Evolutionary conservation across 768 basidiomycete species (phyloP), one percentile per base, ranked within the genome.

Genomic region (Lepiota brunneoincarnata): DNA sequence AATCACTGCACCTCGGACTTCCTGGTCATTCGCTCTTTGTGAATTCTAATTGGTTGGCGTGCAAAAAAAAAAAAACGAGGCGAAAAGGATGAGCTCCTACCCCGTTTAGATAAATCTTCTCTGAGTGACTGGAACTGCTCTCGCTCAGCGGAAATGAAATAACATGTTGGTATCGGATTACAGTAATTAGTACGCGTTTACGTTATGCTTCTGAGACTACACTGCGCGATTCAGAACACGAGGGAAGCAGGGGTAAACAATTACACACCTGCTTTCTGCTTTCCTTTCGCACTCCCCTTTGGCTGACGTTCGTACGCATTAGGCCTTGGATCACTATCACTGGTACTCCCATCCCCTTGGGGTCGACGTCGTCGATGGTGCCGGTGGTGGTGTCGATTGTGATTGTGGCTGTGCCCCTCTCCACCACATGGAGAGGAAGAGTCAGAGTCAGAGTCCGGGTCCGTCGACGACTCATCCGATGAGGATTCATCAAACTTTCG

Each of bases 401-500:
- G 34, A 21, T 42, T 41, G 44, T 62, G 65, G 20, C 48, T 34
- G 51, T 71, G 67, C 15, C 54, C 49, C 42, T 63, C 61, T 24
- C 55, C 62, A 23, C 56, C 64, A 21, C 59, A 62, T 20, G 65
- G 63, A 10, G 68, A 69, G 52, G 73, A 73, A 6, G 72, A 72
- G 46, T 78, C 79, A 10, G 68, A 69, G 52, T 74, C 73, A 6
- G 72, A 72, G 46, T 78, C 79, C 2, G 81, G 78, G 38, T 80
- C 84, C 0, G 81, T 82, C 4, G 57, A 59, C 28, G 77, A 77
- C 40, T 80, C 77, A 38, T 81, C 80, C 31, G 83, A 84, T 0
- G 86, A 90, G 0, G 91, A 93, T 64, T 93, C 91, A 69, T 92
- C 91, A 57, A 91, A 93, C 46, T 64, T 72, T 52, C 80, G 78